These are phyloP conservation scores for Vigna unguiculata DNA, from an alignment of 306 rosid species.

Conservation along the genomic window DNA sequence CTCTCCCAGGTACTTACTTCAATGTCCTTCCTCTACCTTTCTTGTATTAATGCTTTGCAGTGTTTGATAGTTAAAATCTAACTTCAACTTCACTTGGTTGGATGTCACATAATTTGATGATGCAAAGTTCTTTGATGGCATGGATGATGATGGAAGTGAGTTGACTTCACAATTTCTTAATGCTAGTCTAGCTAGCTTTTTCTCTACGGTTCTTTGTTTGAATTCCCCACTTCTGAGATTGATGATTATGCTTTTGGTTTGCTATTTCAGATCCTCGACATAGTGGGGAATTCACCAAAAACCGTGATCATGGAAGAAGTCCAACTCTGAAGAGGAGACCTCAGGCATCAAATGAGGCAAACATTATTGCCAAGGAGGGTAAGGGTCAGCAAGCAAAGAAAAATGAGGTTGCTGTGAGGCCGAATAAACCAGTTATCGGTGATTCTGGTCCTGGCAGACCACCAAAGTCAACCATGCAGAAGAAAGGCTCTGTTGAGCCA, in stretches of 20 bases:
- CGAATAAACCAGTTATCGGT: slow-evolving; percentile 49
- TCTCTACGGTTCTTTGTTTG: slow-evolving; percentile 54
- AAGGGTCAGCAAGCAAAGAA: slow-evolving; percentile 53
- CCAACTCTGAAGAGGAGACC: slow-evolving; percentile 44
- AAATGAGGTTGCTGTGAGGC: slow-evolving; percentile 56
- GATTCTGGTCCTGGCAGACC: slow-evolving; percentile 63
- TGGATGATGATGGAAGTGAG: slow-evolving; percentile 94
- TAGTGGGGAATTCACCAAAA: slow-evolving; percentile 58
- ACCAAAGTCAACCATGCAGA: slow-evolving; percentile 53
- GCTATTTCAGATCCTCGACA: slow-evolving; percentile 83
- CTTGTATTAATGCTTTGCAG: neutral
- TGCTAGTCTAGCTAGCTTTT: slow-evolving; percentile 47
- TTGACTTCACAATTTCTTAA: slow-evolving; percentile 47
- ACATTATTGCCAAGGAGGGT: slow-evolving; percentile 49
- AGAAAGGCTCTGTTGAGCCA: slow-evolving; percentile 43
- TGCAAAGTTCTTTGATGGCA: slow-evolving; percentile 86
- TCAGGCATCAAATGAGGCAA: slow-evolving; percentile 44
- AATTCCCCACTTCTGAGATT: slow-evolving; percentile 56
- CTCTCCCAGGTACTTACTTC: slow-evolving; percentile 70
- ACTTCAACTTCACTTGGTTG: slow-evolving; percentile 46
- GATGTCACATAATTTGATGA: slow-evolving; percentile 34
- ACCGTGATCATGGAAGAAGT: neutral
- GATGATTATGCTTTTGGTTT: slow-evolving; percentile 54
- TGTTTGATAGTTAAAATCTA: slow-evolving; percentile 42
- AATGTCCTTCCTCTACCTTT: slow-evolving; percentile 2